Evolutionary conservation across 768 basidiomycete species (phyloP).

Genomic region (Paxillus ammoniavirescens): DNA sequence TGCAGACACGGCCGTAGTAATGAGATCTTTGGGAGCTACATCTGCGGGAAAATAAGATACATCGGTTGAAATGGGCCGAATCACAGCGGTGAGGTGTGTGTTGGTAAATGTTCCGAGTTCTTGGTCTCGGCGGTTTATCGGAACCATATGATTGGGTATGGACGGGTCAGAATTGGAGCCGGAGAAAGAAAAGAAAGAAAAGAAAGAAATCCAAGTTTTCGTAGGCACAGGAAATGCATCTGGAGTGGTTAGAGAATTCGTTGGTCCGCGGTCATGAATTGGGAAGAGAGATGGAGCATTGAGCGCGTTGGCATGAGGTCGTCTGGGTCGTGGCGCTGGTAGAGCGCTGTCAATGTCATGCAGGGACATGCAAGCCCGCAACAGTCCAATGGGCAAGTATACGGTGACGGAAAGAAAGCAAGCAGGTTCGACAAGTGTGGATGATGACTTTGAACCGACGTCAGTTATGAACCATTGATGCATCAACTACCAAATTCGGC

Average conservation of each 20-base stretch:
- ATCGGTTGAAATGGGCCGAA: constrained; percentile 29
- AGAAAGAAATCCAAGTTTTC: neutral
- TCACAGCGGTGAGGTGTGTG: constrained; percentile 35
- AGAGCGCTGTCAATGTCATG: constrained; percentile 1
- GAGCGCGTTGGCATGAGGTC: constrained; percentile 12
- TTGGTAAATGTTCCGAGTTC: constrained; percentile 21
- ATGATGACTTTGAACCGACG: neutral
- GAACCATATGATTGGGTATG: neutral
- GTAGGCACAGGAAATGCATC: constrained; percentile 42
- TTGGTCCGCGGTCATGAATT: neutral
- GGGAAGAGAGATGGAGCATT: neutral
- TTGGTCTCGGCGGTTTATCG: constrained; percentile 6
- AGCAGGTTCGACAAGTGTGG: neutral
- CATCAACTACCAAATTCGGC: constrained; percentile 4
- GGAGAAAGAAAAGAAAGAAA: neutral
- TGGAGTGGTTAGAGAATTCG: constrained; percentile 55
- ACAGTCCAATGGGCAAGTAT: neutral
- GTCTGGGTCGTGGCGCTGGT: constrained; percentile 27
- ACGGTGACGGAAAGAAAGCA: neutral
- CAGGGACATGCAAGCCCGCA: constrained; percentile 14
- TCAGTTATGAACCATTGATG: neutral
- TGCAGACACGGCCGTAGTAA: neutral
- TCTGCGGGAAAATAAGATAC: neutral
- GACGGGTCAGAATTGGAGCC: neutral
- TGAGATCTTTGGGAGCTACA: constrained; percentile 9